Percentiles rank a stretch among this genome's conserved stretches.
These are phyloP conservation scores for Taiozyma sp. DNA, from an alignment of 1,139 yeast genomes.

Conservation along the genomic window DNA sequence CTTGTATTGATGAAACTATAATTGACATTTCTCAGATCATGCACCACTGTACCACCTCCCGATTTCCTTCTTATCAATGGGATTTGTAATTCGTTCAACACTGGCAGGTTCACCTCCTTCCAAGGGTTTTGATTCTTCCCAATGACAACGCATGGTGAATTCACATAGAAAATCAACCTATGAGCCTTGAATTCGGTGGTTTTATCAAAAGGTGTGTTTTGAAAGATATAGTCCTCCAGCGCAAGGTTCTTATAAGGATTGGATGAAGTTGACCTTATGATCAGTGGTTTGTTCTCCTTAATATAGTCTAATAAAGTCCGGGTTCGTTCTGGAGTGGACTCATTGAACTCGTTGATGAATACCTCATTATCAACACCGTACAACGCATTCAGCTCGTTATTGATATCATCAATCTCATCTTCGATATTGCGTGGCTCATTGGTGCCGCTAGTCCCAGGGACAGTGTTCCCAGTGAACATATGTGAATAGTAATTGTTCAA, in stretches of 20 bases:
- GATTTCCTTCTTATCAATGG: constrained; percentile 76
- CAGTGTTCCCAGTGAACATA: constrained; percentile 13
- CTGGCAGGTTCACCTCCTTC: constrained; percentile 71
- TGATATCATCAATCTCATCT: constrained; percentile 20
- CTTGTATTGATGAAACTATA: constrained; percentile 78
- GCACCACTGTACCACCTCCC: constrained; percentile 98
- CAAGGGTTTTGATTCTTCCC: constrained; percentile 97
- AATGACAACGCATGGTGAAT: constrained; percentile 84
- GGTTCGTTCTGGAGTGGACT: not conserved
- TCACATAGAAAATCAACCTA: constrained; percentile 68
- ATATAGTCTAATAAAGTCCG: constrained; percentile 12
- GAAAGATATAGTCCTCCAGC: constrained; percentile 74
- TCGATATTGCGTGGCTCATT: not conserved
- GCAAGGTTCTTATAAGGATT: constrained; percentile 80
- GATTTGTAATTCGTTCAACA: constrained; percentile 48
- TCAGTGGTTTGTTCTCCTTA: constrained; percentile 7
- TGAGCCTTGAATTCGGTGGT: constrained; percentile 29
- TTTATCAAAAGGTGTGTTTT: constrained; percentile 44
- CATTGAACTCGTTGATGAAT: not conserved
- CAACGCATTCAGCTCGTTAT: constrained; percentile 21
- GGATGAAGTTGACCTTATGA: constrained; percentile 41
- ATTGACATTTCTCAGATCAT: constrained; percentile 88
- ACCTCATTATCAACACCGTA: constrained; percentile 15
- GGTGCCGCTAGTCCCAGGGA: not conserved
- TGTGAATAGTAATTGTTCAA: constrained; percentile 21